These are phyloP conservation scores for Tothia fuscella DNA, from an alignment of 2,329 filamentous ascomycete species.

Conservation along the genomic window DNA sequence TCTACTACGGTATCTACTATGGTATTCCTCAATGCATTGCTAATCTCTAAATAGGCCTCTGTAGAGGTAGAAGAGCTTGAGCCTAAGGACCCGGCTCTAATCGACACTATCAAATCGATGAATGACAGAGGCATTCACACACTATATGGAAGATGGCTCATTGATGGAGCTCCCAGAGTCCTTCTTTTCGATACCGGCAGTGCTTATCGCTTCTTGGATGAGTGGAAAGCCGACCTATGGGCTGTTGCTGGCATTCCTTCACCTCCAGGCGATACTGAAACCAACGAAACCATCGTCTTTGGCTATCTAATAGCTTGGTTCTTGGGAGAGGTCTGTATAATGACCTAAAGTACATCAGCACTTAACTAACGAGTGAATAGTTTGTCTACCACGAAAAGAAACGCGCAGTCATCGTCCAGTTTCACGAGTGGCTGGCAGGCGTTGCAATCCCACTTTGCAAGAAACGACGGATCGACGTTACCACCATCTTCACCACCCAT, in stretches of 20 bases:
- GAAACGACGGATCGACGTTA: conserved; percentile 89
- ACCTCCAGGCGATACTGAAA: conserved; percentile 82
- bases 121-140: conserved; percentile 80
- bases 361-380: conserved; percentile 33
- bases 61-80: conserved; percentile 93
- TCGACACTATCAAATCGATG: conserved; percentile 83
- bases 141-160: conserved; percentile 91
- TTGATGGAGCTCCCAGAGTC: conserved; percentile 88
- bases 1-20: neutral
- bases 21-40: neutral
- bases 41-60: conserved; percentile 52
- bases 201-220: conserved; percentile 79
- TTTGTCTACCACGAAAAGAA: conserved; percentile 89
- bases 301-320: conserved; percentile 98
- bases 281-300: conserved; percentile 94
- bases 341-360: neutral
- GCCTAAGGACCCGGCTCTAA: conserved; percentile 67
- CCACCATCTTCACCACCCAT: conserved; percentile 97
- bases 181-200: conserved; percentile 91
- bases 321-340: conserved; percentile 67
- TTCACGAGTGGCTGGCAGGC: conserved; percentile 96
- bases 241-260: conserved; percentile 87
- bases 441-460: conserved; percentile 86
- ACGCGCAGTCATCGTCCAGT: conserved; percentile 89
- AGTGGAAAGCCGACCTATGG: conserved; percentile 98